Base-by-base conservation (phyloP, 441 rosid genomes). In the Lepidium campestre region DNA sequence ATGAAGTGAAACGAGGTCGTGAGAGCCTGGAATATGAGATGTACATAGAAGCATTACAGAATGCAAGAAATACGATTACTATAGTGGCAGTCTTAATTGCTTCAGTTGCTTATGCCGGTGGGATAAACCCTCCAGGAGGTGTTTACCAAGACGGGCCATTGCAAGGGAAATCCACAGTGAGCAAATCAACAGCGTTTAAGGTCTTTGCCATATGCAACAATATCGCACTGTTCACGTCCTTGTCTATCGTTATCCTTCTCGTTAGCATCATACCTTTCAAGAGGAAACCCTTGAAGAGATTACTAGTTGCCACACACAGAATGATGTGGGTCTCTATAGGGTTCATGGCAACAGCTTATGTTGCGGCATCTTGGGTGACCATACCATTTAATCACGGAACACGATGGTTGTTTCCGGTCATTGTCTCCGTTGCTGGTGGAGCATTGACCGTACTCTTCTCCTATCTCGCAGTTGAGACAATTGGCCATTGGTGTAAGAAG, bases 51-150 rank as follows among this genome's bases (percentile, higher is more conserved):
- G 87, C 84, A 1, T 31, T 85, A 4, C 83, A 83, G 19, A 83
- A 85, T 62, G 87, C 87, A 12, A 79, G 86, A 5, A 85, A 85
- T 18, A 83, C 80, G 1, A 83, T 85, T 25, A 57, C 77, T 0
- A 41, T 85, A 1, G 87, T 83, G 15, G 87, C 87, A 3, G 85
- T 83, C 15, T 9, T 82, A 0, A 82, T 85, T 23, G 90, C 87
- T 10, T 81, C 87, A 1, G 84, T 82, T 10, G 42, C 87, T 45
- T 85, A 81, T 36, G 81, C 86, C 7, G 87, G 84, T 14, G 90
- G 87, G 14, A 71, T 83, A 62, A 85, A 85, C 59, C 90, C 90
- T 23, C 90, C 87, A 0, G 90, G 90, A 0, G 87, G 87, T 1
- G 78, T 83, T 27, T 46, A 78, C 64, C 72, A 85, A 44, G 40